A percentile compares a stretch with the other conserved stretches of the same genome.
These are phyloP conservation scores for Phragmites australis DNA, from an alignment of 176 grass and related monocot species.

Conservation along the genomic window DNA sequence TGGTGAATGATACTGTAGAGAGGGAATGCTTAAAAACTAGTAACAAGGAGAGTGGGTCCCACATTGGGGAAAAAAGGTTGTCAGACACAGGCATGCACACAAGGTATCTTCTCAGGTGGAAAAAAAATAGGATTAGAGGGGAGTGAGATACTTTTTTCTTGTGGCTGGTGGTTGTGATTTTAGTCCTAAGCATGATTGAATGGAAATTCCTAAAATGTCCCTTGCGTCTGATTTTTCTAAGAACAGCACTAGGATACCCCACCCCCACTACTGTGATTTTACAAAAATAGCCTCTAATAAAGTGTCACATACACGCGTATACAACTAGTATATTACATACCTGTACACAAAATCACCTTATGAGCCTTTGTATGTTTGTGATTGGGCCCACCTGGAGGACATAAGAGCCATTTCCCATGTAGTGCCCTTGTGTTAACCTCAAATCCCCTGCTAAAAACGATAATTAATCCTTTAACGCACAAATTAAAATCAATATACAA, in stretches of 20 bases:
- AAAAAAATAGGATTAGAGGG: constrained; percentile 30
- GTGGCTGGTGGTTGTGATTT: constrained; percentile 59
- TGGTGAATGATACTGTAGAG: constrained; percentile 57
- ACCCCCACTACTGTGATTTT: constrained; percentile 39
- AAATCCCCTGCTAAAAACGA: constrained; percentile 21
- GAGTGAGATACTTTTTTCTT: constrained; percentile 31
- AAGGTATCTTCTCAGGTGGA: constrained; percentile 43
- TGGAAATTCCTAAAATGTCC: constrained; percentile 39
- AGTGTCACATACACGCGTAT: constrained; percentile 37
- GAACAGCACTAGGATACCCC: constrained; percentile 42
- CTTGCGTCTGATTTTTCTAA: constrained; percentile 48
- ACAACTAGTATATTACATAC: constrained; percentile 23
- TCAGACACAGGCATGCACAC: constrained; percentile 16
- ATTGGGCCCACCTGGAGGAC: constrained; percentile 38
- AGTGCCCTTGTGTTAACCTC: constrained; percentile 22
- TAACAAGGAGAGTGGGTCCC: constrained; percentile 44
- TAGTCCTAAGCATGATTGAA: constrained; percentile 36
- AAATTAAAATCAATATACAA: constrained; percentile 25
- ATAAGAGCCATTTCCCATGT: constrained; percentile 46
- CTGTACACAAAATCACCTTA: constrained; percentile 27
- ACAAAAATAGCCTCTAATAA: constrained; percentile 57
- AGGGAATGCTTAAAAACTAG: constrained; percentile 47
- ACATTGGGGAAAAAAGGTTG: constrained; percentile 38
- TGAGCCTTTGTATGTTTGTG: neutral
- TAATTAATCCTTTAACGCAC: constrained; percentile 17